phyloP scores from a whole-genome alignment of 257 asterid species.

The Oldenlandia corymbosa region DNA sequence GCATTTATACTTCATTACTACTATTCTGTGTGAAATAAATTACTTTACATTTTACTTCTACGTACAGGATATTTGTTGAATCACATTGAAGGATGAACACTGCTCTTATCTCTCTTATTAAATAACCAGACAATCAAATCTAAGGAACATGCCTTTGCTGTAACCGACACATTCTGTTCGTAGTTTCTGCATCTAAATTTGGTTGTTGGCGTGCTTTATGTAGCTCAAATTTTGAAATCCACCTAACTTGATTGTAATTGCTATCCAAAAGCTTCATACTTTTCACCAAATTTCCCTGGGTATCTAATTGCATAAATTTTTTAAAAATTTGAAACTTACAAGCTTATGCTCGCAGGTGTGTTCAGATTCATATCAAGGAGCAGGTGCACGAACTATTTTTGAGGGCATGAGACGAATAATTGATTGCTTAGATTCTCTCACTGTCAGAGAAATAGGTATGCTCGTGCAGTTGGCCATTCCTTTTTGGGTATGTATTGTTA shows the following conservation, averaged over 20 bases:
- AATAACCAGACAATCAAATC: too few species aligned
- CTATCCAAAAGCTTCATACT: background rate
- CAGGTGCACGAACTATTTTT: slow-evolving; percentile 98
- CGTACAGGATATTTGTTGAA: background rate
- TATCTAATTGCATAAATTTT: background rate
- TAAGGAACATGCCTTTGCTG: too few species aligned
- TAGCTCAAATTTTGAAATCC: background rate
- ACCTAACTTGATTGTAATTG: background rate
- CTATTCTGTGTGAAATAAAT: background rate
- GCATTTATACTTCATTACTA: background rate
- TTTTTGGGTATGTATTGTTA: slow-evolving; percentile 62
- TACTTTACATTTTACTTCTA: background rate
- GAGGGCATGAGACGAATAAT: slow-evolving; percentile 87
- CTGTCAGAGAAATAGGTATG: slow-evolving; percentile 59
- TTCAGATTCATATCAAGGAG: slow-evolving; percentile 96
- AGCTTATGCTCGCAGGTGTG: slow-evolving; percentile 61
- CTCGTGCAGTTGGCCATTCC: slow-evolving; percentile 72
- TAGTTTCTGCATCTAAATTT: too few species aligned
- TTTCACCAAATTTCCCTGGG: background rate
- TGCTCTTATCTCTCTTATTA: background rate
- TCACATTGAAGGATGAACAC: background rate
- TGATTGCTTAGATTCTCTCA: slow-evolving; percentile 52
- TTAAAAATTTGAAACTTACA: background rate
- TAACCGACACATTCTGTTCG: background rate
- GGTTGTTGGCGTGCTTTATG: too few species aligned